Conservation (phyloP, 306 rosid genomes). For the Inga laurina region DNA sequence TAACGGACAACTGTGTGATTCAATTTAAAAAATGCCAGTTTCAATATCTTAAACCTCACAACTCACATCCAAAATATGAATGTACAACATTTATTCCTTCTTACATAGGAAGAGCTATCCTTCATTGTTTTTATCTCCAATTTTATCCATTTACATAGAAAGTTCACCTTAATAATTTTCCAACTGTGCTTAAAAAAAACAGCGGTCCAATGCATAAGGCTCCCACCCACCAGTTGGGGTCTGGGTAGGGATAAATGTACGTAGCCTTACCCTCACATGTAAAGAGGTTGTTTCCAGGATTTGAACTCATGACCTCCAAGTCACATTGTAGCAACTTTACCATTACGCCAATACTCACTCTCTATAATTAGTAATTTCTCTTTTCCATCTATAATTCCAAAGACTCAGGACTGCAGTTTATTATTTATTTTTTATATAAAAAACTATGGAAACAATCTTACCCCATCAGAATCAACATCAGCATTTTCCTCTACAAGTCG, state of each 20-base stretch:
- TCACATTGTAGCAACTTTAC: too few species aligned
- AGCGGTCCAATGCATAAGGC: too few species aligned
- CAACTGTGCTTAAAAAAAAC: neutral
- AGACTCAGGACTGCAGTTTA: neutral
- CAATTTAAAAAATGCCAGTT: neutral
- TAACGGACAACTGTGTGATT: neutral
- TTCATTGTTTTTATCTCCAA: constrained; percentile 12
- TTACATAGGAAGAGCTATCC: constrained; percentile 6
- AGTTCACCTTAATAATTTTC: neutral
- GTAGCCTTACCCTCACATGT: too few species aligned
- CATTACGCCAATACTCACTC: too few species aligned
- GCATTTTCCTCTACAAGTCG: constrained; percentile 53
- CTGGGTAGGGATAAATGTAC: too few species aligned
- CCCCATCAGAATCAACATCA: constrained; percentile 70
- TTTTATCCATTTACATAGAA: neutral
- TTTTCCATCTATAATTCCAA: neutral
- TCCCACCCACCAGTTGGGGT: too few species aligned
- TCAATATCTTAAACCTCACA: constrained; percentile 10
- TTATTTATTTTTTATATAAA: neutral
- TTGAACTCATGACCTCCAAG: too few species aligned
- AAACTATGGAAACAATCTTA: constrained; percentile 36
- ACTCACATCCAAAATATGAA: constrained; percentile 15
- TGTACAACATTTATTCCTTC: constrained; percentile 6
- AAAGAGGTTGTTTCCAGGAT: too few species aligned
- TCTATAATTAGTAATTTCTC: constrained; percentile 21